Evolutionary conservation across 2,329 filamentous ascomycete genomes (phyloP).

Genomic region (Botrytis aclada): DNA sequence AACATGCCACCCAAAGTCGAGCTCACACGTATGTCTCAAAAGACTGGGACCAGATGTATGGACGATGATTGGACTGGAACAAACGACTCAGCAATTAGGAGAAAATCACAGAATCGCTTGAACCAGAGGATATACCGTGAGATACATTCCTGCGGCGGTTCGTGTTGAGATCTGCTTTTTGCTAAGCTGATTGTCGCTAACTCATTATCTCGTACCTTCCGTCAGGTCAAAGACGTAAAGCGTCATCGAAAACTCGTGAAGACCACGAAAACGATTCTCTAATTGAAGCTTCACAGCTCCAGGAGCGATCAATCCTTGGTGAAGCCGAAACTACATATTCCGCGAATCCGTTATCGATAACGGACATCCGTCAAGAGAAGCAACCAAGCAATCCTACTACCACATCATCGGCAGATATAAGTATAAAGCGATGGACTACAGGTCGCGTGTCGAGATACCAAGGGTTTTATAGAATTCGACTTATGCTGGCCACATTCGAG

Average conservation of each 20-base stretch:
- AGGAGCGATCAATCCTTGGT: neutral
- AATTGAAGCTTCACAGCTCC: neutral
- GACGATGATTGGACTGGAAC: constrained; percentile 48
- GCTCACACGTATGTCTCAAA: neutral
- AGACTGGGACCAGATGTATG: constrained; percentile 38
- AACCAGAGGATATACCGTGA: constrained; percentile 47
- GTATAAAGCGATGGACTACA: neutral
- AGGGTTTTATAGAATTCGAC: neutral
- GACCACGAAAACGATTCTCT: neutral
- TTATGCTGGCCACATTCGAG: neutral
- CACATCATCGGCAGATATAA: neutral
- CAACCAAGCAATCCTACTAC: neutral
- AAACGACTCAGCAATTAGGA: constrained; percentile 43
- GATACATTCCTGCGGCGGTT: constrained; percentile 17
- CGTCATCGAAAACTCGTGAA: neutral
- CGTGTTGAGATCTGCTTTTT: neutral
- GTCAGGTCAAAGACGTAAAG: constrained; percentile 1
- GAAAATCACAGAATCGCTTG: constrained; percentile 45
- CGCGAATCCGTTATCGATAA: neutral
- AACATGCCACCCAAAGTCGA: neutral
- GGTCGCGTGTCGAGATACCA: neutral
- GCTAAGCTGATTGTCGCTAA: constrained; percentile 10
- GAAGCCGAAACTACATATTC: neutral
- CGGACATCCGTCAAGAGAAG: too few relatives aligned
- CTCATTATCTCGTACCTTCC: neutral